Evolutionary conservation across 768 basidiomycete species (phyloP).

Genomic region (Gymnopilus dilepis): DNA sequence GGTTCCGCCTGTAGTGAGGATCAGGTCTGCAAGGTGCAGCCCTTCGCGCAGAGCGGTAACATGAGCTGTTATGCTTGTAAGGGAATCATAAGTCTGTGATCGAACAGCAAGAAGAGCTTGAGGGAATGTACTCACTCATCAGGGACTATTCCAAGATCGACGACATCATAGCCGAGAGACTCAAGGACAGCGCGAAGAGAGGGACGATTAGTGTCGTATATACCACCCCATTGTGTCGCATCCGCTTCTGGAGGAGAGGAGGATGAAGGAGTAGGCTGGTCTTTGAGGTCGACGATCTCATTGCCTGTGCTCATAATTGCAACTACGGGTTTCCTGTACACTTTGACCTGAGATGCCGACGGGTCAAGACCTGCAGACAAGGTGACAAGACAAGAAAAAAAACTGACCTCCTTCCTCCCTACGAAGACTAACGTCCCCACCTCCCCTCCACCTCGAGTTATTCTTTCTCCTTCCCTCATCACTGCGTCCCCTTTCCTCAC

Average conservation of each 20-base stretch:
- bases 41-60: conserved; percentile 61
- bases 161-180: conserved; percentile 74
- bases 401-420: conserved; percentile 67
- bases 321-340: conserved; percentile 73
- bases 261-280: background rate
- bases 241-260: background rate
- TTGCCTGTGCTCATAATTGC: conserved; percentile 89
- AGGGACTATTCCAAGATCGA: conserved; percentile 81
- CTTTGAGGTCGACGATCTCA: conserved; percentile 48
- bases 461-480: conserved; percentile 61
- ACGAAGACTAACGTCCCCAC: conserved; percentile 84
- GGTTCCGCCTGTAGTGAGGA: conserved; percentile 88
- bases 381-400: background rate
- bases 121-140: conserved; percentile 63
- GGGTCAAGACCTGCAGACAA: background rate
- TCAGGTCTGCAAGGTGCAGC: conserved; percentile 67
- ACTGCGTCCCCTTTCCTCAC: conserved; percentile 70
- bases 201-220: conserved; percentile 89
- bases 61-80: conserved; percentile 48
- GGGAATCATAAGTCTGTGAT: too few relatives aligned
- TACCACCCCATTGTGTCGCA: conserved; percentile 65
- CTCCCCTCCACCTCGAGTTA: conserved; percentile 77
- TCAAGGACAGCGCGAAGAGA: conserved; percentile 72
- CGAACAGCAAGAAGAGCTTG: background rate
- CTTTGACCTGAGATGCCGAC: conserved; percentile 55